Conservation (phyloP, 2,329 filamentous ascomycete species). For the Colletotrichum destructivum region DNA sequence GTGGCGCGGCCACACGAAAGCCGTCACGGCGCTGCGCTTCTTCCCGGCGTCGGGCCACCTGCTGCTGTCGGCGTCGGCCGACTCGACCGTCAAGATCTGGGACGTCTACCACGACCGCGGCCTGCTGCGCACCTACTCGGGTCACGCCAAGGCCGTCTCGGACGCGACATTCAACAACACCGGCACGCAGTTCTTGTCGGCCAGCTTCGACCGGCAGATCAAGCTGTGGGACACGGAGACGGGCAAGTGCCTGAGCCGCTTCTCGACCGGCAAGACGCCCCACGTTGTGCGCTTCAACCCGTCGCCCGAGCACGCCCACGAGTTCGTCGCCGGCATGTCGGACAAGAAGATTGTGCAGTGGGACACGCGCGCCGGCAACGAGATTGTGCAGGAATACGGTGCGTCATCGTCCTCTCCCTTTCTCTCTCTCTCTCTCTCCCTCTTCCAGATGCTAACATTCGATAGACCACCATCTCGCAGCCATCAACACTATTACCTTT, state of each 20-base stretch:
- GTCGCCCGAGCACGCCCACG: constrained; percentile 80
- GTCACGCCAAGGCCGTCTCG: constrained; percentile 90
- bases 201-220: constrained; percentile 94
- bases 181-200: constrained; percentile 89
- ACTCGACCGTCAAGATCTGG: constrained; percentile 93
- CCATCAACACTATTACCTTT: constrained; percentile 97
- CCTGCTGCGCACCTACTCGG: constrained; percentile 90
- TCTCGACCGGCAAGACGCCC: constrained; percentile 94
- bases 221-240: constrained; percentile 99
- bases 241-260: constrained; percentile 88
- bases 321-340: constrained; percentile 96
- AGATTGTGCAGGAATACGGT: constrained; percentile 91
- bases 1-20: constrained; percentile 87
- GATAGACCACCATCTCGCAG: constrained; percentile 91
- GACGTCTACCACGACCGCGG: constrained; percentile 93
- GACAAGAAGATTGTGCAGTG: constrained; percentile 99
- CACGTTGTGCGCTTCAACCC: constrained; percentile 97
- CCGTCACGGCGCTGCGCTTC: constrained; percentile 91
- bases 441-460: constrained; percentile 6
- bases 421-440: no score
- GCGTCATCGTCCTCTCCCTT: background rate
- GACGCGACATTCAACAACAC: constrained; percentile 89
- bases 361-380: constrained; percentile 82
- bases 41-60: constrained; percentile 91
- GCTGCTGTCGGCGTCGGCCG: constrained; percentile 89